phyloP scores from a whole-genome alignment of 192 early-diverging fungal genomes.

The Obelidium mucronatum region DNA sequence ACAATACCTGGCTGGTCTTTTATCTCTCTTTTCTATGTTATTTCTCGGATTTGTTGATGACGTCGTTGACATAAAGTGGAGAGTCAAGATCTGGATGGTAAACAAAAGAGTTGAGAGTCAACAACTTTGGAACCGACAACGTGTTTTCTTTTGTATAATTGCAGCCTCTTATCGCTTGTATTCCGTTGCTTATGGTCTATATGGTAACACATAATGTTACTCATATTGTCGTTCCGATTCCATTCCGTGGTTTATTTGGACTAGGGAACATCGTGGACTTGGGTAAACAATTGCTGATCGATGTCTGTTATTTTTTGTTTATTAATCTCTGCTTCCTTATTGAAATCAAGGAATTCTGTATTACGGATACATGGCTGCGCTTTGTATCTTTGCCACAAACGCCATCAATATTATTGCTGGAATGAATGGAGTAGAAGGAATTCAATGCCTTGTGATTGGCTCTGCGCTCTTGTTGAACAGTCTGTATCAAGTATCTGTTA shows the following conservation, averaged over 20 bases:
- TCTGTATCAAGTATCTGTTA: slow-evolving; percentile 65
- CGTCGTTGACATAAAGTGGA: slow-evolving; percentile 94
- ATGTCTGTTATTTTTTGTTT: too few species aligned
- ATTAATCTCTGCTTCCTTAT: too few species aligned
- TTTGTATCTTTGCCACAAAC: slow-evolving; percentile 95
- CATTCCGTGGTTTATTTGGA: slow-evolving; percentile 76
- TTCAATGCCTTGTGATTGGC: slow-evolving; percentile 92
- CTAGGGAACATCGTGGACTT: slow-evolving; percentile 72
- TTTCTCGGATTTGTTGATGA: slow-evolving; percentile 99
- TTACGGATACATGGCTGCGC: slow-evolving; percentile 90
- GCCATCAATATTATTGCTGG: slow-evolving; percentile 99
- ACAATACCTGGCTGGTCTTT: slow-evolving; percentile 88
- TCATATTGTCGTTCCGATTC: slow-evolving; percentile 85
- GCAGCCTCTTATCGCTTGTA: slow-evolving; percentile 83
- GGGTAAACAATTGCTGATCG: too few species aligned
- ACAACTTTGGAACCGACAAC: not conserved
- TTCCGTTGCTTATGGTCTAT: slow-evolving; percentile 95
- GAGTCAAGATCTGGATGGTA: slow-evolving; percentile 89
- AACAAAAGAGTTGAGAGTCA: too few species aligned
- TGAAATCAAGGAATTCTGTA: slow-evolving; percentile 82
- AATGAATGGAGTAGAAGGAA: slow-evolving; percentile 96
- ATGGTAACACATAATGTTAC: slow-evolving; percentile 87
- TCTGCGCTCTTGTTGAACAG: slow-evolving; percentile 82
- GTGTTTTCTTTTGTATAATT: not conserved
- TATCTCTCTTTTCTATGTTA: slow-evolving; percentile 95